These are phyloP conservation scores for Naganishia cerealis DNA, from an alignment of 1,284 basidiomycete species.

Conservation along the genomic window DNA sequence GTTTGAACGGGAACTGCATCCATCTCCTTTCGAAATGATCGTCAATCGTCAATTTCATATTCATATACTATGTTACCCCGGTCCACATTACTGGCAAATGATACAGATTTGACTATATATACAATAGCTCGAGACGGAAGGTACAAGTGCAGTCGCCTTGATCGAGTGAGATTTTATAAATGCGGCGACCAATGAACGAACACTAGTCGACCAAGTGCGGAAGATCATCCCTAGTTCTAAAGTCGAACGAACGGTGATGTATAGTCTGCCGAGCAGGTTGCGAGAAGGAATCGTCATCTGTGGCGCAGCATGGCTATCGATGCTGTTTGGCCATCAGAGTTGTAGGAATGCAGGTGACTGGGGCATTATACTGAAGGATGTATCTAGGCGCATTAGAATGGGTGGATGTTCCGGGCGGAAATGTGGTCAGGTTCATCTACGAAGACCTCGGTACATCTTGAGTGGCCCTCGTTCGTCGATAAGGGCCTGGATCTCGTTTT, in stretches of 20 bases:
- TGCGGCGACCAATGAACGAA: neutral
- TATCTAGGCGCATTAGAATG: neutral
- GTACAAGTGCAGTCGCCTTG: neutral
- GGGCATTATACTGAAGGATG: neutral
- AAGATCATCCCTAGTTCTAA: neutral
- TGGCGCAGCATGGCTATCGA: neutral
- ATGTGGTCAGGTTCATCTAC: neutral
- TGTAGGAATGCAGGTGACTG: neutral
- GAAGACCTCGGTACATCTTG: slow-evolving; percentile 25
- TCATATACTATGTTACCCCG: slow-evolving; percentile 15
- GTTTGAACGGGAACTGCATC: no score
- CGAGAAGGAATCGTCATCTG: neutral
- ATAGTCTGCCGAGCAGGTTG: neutral
- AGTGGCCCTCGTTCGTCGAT: slow-evolving; percentile 27
- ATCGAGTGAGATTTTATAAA: slow-evolving; percentile 1
- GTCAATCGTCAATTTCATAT: slow-evolving; percentile 16
- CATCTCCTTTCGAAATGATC: neutral
- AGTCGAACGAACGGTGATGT: neutral
- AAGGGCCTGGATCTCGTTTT: slow-evolving; percentile 13
- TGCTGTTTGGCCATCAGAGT: neutral
- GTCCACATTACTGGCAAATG: neutral
- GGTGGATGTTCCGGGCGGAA: neutral
- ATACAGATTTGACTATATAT: slow-evolving; percentile 20
- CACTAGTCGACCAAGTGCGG: neutral
- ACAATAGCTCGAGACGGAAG: slow-evolving; percentile 16